Evolutionary conservation across 1,284 basidiomycete genomes (phyloP), one percentile per base, ranked within the genome.

Genomic region (Ganoderma meredithae): DNA sequence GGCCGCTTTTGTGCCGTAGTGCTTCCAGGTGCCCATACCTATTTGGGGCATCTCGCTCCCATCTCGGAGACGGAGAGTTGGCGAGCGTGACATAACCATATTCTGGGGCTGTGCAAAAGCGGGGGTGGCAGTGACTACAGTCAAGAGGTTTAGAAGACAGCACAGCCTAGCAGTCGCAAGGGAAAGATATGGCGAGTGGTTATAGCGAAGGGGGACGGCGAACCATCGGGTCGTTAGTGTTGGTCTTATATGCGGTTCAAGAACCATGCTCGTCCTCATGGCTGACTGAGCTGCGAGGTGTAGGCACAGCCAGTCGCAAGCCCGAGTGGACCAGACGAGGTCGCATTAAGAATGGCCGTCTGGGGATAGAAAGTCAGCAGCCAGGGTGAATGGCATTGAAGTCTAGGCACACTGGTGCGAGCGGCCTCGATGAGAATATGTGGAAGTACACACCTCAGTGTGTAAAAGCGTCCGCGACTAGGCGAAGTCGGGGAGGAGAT

Each of bases 1-100:
- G 62, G 73, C 63, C 1, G 74, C 74, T 27, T 72, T 70, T 33
- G 71, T 64, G 60, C 72, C 73, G 66, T 67, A 62, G 69, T 74
- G 75, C 58, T 75, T 76, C 74, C 75, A 76, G n/a, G 74, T 76
- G 25, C 75, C 75, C 63, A 75, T 73, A 36, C 75, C 75, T 36
- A 76, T 71, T 55, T 74, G 74, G 25, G 75, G 75, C 61, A 74
- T 58, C 47, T 69, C 49, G 31, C 69, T 69, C 44, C 73, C 74
- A 47, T 70, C 65, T 52, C 71, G 55, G 63, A 69, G 69, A 22
- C 60, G 60, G 44, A 73, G 56, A 27, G 65, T 65, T 7, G 67
- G 67, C 10, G 62, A 65, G 7, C 40, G 43, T 25, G 63, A 56
- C 69, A 70, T 70, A 8, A 15, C 52, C 61, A 59, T 49, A 22